Evolutionary conservation across 1,284 basidiomycete species (phyloP).

Genomic region (Apiotrichum brassicae): DNA sequence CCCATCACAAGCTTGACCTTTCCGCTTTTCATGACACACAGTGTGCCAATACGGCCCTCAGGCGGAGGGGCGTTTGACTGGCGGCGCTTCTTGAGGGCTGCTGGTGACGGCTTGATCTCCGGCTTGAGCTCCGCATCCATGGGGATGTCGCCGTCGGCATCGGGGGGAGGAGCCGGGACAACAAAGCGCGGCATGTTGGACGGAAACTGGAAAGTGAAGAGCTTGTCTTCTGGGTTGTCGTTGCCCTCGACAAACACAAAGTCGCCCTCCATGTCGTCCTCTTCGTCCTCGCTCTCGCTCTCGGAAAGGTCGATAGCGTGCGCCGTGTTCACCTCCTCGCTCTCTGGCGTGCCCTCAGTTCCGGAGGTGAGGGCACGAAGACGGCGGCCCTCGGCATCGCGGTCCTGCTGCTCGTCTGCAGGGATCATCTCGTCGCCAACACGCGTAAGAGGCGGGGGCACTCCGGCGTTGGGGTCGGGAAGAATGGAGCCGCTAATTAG

Average conservation of each 20-base stretch:
- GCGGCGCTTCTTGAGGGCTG: slow-evolving; percentile 28
- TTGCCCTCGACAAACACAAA: slow-evolving; percentile 52
- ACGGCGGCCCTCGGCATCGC: slow-evolving; percentile 32
- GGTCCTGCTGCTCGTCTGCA: slow-evolving; percentile 36
- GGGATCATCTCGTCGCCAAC: slow-evolving; percentile 37
- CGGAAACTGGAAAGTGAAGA: slow-evolving; percentile 92
- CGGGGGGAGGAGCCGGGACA: slow-evolving; percentile 12
- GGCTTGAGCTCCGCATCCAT: slow-evolving; percentile 10
- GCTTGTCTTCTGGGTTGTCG: slow-evolving; percentile 55
- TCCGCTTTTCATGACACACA: slow-evolving; percentile 77
- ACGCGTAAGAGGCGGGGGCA: slow-evolving; percentile 11
- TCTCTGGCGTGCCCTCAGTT: slow-evolving; percentile 18
- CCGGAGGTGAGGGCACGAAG: slow-evolving; percentile 39
- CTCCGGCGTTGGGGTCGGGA: slow-evolving; percentile 5
- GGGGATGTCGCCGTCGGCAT: slow-evolving; percentile 25
- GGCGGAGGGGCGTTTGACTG: slow-evolving; percentile 46
- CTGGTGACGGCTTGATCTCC: slow-evolving; percentile 29
- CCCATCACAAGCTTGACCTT: slow-evolving; percentile 77
- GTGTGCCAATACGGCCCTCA: slow-evolving; percentile 71
- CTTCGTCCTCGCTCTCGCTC: slow-evolving; percentile 76
- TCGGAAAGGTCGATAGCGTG: slow-evolving; percentile 76
- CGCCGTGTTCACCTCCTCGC: slow-evolving; percentile 53
- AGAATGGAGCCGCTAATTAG: background rate
- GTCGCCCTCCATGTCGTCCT: slow-evolving; percentile 76
- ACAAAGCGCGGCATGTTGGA: slow-evolving; percentile 74